Percentiles rank a stretch among this genome's conserved stretches.
These are phyloP conservation scores for Cornus controversa DNA, from an alignment of 148 eudicot genomes.

Conservation along the genomic window DNA sequence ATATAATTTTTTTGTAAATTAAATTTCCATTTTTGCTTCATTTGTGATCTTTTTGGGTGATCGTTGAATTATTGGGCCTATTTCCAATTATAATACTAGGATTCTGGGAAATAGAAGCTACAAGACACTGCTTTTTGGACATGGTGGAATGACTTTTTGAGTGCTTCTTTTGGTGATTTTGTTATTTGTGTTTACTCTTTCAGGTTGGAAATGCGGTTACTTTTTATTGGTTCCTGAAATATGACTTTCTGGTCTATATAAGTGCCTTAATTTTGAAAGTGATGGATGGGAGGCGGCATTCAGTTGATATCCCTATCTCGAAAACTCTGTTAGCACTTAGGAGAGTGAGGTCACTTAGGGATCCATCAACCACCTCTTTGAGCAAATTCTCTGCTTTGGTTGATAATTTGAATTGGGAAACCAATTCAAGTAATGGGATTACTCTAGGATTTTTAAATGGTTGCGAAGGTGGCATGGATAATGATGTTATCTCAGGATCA, in stretches of 20 bases:
- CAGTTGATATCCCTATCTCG: constrained; percentile 85
- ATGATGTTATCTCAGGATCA: constrained; percentile 25
- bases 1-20: too few relatives aligned
- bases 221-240: constrained; percentile 9
- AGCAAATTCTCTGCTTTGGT: constrained; percentile 59
- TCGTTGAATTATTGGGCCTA: neutral
- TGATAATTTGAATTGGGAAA: constrained; percentile 84
- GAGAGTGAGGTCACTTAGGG: constrained; percentile 94
- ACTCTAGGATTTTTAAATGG: constrained; percentile 61
- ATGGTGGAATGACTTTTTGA: neutral
- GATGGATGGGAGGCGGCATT: constrained; percentile 94
- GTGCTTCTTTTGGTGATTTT: neutral
- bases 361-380: constrained; percentile 85
- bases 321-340: constrained; percentile 79
- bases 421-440: constrained; percentile 69
- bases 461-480: constrained; percentile 25
- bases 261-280: constrained; percentile 12
- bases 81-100: neutral
- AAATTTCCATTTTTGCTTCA: neutral
- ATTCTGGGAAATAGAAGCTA: neutral
- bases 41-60: too few relatives aligned
- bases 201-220: constrained; percentile 26
- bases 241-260: neutral
- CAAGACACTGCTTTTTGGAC: neutral
- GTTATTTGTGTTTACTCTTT: neutral